Base-by-base conservation (phyloP, 352 stramenopile species). In the Globisporangium splendens region DNA sequence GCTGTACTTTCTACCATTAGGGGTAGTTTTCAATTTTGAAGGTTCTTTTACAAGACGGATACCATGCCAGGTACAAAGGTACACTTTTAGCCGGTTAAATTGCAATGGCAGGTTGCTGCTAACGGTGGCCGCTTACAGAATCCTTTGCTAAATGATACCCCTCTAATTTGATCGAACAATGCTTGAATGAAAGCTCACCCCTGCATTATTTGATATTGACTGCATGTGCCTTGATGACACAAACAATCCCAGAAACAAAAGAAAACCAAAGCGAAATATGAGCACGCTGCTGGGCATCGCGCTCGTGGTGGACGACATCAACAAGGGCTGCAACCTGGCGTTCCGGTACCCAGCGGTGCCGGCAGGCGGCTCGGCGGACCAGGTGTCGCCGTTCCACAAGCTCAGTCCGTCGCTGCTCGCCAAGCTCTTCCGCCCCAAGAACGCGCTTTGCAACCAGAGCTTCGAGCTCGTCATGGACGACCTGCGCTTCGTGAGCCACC, bases 401-500 rank as follows among this genome's bases (percentile, higher is more conserved):
- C 77, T 95, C 38, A 88, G 77, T 5, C 71, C 83, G 17, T 69
- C 81, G 41, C 79, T 96, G 20, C 65, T 95, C 39, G 86, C 86
- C 59, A 93, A 96, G 66, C 77, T 95, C 52, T 95, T 96, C 63
- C 83, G 85, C 1, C 86, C 86, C 15, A 96, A 96, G 67, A 93
- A 93, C 58, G 82, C 80, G 54, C 72, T 96, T 10, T 95, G 85
- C 59, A 93, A 93, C 63, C 75, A 86, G 51, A 90, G 79, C 54
- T 95, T 96, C 62, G 83, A 96, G 70, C 80, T 96, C 33, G 81
- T 91, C 20, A 86, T 96, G 58, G 86, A 96, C 62, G 77, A 89
- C 56, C 63, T 96, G 57, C 83, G 81, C 52, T 96, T 96, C 67
- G 76, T 96, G 47, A 93, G 79, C 55, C 81, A 95, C 63, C 86